These are phyloP conservation scores for Plasmodium knowlesi DNA, from an alignment of 169 alveolate genomes.

Conservation along the genomic window DNA sequence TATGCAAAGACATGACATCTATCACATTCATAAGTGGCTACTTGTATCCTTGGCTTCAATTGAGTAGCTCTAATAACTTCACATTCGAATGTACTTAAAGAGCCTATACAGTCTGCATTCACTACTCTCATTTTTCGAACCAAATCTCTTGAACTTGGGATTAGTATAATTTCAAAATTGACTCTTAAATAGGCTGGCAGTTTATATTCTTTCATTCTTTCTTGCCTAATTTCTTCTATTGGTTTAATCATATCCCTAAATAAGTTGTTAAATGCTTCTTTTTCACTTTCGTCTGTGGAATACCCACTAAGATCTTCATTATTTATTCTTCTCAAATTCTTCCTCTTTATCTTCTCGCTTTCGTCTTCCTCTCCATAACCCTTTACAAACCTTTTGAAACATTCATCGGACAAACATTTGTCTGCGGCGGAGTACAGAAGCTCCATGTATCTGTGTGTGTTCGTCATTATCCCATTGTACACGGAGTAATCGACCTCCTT, in stretches of 20 bases:
- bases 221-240: slow-evolving; percentile 72
- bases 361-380: slow-evolving; percentile 73
- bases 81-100: slow-evolving; percentile 85
- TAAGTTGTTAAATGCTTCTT: slow-evolving; percentile 66
- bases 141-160: slow-evolving; percentile 84
- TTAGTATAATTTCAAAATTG: slow-evolving; percentile 79
- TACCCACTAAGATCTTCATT: slow-evolving; percentile 63
- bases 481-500: slow-evolving; percentile 69
- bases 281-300: slow-evolving; percentile 72
- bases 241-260: slow-evolving; percentile 67
- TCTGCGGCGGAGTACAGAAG: slow-evolving; percentile 83
- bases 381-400: slow-evolving; percentile 38
- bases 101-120: slow-evolving; percentile 93
- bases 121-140: slow-evolving; percentile 91
- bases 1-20: slow-evolving; percentile 92
- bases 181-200: slow-evolving; percentile 84
- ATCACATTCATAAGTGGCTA: slow-evolving; percentile 96
- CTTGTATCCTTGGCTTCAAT: slow-evolving; percentile 93
- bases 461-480: slow-evolving; percentile 84
- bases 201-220: slow-evolving; percentile 86
- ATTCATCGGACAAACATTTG: slow-evolving; percentile 62
- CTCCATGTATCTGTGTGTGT: slow-evolving; percentile 83
- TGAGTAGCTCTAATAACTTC: slow-evolving; percentile 94
- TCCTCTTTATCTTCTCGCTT: slow-evolving; percentile 29
- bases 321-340: slow-evolving; percentile 57